Evolutionary conservation across 345 rosid genomes (phyloP), one percentile per base, ranked within the genome.

Genomic region (Hirschfeldia incana): DNA sequence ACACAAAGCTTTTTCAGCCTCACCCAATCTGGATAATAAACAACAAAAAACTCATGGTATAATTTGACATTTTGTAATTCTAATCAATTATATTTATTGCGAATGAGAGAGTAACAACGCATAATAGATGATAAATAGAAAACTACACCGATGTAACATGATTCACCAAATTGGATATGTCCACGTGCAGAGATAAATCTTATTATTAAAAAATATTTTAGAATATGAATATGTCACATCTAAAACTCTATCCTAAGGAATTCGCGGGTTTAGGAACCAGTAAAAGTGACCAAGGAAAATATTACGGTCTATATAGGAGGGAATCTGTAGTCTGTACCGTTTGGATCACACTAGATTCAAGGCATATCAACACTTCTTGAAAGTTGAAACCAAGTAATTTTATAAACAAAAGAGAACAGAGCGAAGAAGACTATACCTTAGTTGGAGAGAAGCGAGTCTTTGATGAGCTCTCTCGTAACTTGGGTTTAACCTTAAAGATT

Each of bases 401-500:
- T 32, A 39, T 28, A 44, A 33, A 49, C 16, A 37, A 55, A 21
- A 36, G 59, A 29, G n/a, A 65, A 51, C 30, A 44, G 13, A 65
- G 74, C 6, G 10, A 29, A 59, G 33, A 4, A 66, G 55, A 33
- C 26, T 65, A 1, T 83, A 91, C 97, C 92, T 83, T 82, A 84
- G 63, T 82, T 84, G 85, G 66, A 90, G 79, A 16, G 87, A 78
- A 75, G 88, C 94, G 60, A 92, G 85, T 67, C 97, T 89, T 42
- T 83, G 87, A 84, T 90, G 94, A 49, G 97, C 91, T 82, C 92
- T 85, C 55, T 78, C 75, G 71, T 92, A 87, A 78, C 67, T 80
- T 15, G 95, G 89, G 69, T 92, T 92, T 13, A 91, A 84, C 69
- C 87, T 84, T 16, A 89, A 81, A 61, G 97, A 97, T 77, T 88